Evolutionary conservation across 1,139 yeast genomes (phyloP).

Genomic region (Taiozyma sp.): DNA sequence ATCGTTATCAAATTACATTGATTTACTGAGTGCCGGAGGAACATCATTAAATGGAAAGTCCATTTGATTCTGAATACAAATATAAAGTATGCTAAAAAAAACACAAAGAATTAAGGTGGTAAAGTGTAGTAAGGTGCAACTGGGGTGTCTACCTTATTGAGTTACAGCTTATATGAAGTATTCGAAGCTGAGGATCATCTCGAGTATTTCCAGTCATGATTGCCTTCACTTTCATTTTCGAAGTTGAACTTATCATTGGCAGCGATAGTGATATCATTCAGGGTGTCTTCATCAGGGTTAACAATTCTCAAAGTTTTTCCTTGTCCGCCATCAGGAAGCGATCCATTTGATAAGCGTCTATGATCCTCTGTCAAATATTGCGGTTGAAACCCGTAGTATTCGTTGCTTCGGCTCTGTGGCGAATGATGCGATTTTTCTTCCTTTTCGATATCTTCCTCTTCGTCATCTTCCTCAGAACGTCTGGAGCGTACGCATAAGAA

Average conservation of each 20-base stretch:
- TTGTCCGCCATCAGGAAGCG: conserved; percentile 47
- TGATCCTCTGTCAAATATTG: conserved; percentile 24
- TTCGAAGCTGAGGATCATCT: background rate
- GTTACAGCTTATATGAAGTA: background rate
- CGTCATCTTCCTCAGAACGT: background rate
- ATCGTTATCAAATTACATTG: no score
- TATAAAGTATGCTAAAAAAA: background rate
- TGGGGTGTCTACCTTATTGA: no score
- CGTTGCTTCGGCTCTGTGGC: background rate
- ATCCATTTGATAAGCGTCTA: conserved; percentile 53
- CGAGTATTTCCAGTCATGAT: background rate
- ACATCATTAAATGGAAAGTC: no score
- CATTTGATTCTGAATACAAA: background rate
- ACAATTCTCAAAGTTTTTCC: conserved; percentile 10
- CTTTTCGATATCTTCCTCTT: background rate
- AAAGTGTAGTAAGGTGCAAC: no score
- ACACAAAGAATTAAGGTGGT: background rate
- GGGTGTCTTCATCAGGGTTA: conserved; percentile 1
- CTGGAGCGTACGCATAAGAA: conserved; percentile 33
- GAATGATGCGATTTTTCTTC: background rate
- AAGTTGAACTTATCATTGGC: background rate
- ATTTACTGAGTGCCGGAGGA: no score
- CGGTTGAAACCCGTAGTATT: conserved; percentile 12
- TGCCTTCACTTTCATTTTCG: background rate
- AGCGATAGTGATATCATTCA: background rate